Conservation (phyloP, 805 yeast genomes). For the Sugiyamaella lignohabitans region DNA sequence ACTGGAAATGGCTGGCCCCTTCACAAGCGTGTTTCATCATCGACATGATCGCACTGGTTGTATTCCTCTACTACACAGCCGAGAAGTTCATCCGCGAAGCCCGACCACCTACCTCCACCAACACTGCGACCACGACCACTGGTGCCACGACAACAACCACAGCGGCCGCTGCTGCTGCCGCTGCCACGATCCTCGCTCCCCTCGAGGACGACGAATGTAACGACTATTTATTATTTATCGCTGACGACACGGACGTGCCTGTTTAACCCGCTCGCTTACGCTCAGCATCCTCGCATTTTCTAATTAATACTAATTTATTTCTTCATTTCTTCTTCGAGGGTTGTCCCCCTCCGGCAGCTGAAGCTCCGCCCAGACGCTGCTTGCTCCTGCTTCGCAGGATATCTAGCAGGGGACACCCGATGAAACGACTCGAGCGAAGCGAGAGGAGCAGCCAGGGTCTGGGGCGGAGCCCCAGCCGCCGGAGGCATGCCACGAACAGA, state of each 20-base stretch:
- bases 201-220: not conserved
- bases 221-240: not conserved
- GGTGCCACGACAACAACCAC: too few relatives aligned
- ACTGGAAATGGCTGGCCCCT: not conserved
- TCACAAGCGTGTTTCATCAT: not conserved
- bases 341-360: not conserved
- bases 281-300: too few relatives aligned
- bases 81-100: not conserved
- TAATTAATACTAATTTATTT: too few relatives aligned
- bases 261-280: too few relatives aligned
- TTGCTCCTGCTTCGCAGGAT: too few relatives aligned
- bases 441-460: not conserved
- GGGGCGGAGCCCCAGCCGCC: too few relatives aligned
- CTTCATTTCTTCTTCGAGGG: too few relatives aligned
- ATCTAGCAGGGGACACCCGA: too few relatives aligned
- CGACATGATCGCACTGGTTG: constrained; percentile 1
- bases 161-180: too few relatives aligned
- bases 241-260: not conserved
- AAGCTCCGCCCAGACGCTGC: not conserved
- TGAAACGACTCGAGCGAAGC: too few relatives aligned
- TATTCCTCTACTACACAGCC: constrained; percentile 1
- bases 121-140: not conserved
- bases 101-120: not conserved
- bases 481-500: too few relatives aligned
- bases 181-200: too few relatives aligned